Evolutionary conservation across 352 stramenopile genomes (phyloP), one percentile per base, ranked within the genome.

Genomic region (Phytophthora quininea): DNA sequence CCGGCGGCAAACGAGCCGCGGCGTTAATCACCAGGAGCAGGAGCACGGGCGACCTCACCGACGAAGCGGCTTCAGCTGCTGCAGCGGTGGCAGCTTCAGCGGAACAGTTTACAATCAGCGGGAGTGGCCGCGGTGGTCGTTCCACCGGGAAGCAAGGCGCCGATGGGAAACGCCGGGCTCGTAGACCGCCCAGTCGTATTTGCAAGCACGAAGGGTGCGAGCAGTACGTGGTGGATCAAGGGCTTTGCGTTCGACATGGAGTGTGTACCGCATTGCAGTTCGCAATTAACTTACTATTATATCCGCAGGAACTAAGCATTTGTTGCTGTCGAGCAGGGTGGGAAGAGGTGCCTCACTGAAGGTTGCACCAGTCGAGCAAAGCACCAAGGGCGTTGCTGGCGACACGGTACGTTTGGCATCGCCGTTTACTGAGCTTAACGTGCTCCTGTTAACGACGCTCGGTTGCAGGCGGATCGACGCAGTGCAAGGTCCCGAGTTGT

Each of bases 191-290:
- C 9, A 90, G 82, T 35, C 82, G 84, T 45, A 84, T 90, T 45
- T 93, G 82, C 62, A 91, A 93, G 58, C 76, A 80, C 45, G 82
- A 91, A 49, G 79, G 73, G 31, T 93, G 84, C 51, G 84, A 90
- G 55, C 80, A 93, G 64, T 93, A 93, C 54, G 83, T 93, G 38
- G 84, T 91, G 47, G 83, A 93, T 45, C 80, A 90, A 57, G 84
- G 84, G n/a, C 77, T 91, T 4, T 93, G 84, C 27, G 79, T 91
- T 52, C 82, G 84, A 27, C 84, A 93, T 49, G 82, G 84, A 55
- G 84, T 92, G 66, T 64, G 81, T 79, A 54, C 27, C 54, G 35
- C 60, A 24, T 24, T 24, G 19, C 19, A 24, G 19, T 24, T 24
- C 19, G 19, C 6, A 33, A 19, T 19, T 12, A 15, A 5, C 8